Conservation (phyloP, 179 eudicot species). For the Silene coronaria region DNA sequence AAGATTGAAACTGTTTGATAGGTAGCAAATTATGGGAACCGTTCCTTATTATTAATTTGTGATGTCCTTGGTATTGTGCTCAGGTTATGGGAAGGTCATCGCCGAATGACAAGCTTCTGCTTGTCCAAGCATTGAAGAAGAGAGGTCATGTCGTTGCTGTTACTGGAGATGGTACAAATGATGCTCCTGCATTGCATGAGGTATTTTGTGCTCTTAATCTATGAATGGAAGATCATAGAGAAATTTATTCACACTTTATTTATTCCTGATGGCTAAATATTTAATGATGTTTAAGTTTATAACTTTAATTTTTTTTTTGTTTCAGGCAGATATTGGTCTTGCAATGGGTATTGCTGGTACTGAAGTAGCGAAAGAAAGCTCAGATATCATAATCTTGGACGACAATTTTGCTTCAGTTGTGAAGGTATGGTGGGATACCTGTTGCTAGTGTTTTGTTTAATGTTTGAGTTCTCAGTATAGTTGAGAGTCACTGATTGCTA, state of each 20-base stretch:
- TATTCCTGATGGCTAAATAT: neutral
- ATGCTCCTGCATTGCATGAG: slow-evolving; percentile 97
- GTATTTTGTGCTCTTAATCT: slow-evolving; percentile 27
- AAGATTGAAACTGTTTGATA: neutral
- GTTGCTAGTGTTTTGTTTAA: neutral
- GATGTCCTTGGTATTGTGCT: neutral
- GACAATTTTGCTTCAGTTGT: slow-evolving; percentile 91
- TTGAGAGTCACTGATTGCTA: neutral
- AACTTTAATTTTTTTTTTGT: slow-evolving; percentile 2
- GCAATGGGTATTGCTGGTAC: slow-evolving; percentile 94
- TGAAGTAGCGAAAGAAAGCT: slow-evolving; percentile 92
- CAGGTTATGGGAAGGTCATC: slow-evolving; percentile 99
- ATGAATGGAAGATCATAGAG: neutral
- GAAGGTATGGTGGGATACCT: slow-evolving; percentile 46
- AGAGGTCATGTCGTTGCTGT: slow-evolving; percentile 90
- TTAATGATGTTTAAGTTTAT: neutral
- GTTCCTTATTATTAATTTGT: neutral
- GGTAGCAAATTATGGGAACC: neutral
- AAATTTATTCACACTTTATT: neutral
- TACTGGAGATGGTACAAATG: slow-evolving; percentile 98
- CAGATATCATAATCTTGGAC: slow-evolving; percentile 85
- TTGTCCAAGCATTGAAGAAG: slow-evolving; percentile 87
- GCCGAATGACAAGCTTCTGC: slow-evolving; percentile 83
- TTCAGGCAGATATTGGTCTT: slow-evolving; percentile 91
- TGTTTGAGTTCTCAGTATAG: neutral